Conservation (phyloP, 257 asterid genomes). For the Nicotiana noctiflora region DNA sequence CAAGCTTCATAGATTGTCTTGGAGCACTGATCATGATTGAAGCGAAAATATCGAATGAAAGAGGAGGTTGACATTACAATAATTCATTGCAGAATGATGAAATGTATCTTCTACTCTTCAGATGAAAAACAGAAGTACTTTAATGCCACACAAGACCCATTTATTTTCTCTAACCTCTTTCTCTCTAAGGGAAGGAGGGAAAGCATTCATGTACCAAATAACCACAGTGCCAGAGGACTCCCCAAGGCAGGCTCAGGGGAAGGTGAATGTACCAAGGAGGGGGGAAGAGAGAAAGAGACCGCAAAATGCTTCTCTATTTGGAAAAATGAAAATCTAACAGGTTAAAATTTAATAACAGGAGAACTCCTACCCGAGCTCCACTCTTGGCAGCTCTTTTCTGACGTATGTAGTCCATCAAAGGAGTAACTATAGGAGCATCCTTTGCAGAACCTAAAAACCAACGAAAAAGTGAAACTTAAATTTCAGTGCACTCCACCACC, state of each 20-base stretch:
- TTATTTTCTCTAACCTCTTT: not conserved
- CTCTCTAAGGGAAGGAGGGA: not conserved
- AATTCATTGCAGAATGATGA: not conserved
- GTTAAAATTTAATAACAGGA: conserved; percentile 5
- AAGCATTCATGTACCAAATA: not conserved
- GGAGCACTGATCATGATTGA: not conserved
- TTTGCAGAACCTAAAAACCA: conserved; percentile 60
- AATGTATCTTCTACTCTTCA: not conserved
- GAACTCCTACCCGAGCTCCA: conserved; percentile 71
- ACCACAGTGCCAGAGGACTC: not conserved
- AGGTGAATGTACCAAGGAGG: not conserved
- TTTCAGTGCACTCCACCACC: conserved; percentile 3
- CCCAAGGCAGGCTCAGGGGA: not conserved
- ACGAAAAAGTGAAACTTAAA: conserved; percentile 16
- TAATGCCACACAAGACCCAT: not conserved
- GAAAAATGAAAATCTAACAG: conserved; percentile 6
- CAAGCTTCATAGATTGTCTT: not conserved
- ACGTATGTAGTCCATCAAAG: conserved; percentile 91
- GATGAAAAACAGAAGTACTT: not conserved
- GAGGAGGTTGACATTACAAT: not conserved
- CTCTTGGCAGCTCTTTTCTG: conserved; percentile 92
- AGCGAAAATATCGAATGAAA: not conserved
- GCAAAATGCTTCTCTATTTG: not conserved
- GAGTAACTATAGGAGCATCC: conserved; percentile 79
- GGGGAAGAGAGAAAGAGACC: not conserved